Conservation (phyloP, 441 rosid species). For the Pelargonium hybrid region DNA sequence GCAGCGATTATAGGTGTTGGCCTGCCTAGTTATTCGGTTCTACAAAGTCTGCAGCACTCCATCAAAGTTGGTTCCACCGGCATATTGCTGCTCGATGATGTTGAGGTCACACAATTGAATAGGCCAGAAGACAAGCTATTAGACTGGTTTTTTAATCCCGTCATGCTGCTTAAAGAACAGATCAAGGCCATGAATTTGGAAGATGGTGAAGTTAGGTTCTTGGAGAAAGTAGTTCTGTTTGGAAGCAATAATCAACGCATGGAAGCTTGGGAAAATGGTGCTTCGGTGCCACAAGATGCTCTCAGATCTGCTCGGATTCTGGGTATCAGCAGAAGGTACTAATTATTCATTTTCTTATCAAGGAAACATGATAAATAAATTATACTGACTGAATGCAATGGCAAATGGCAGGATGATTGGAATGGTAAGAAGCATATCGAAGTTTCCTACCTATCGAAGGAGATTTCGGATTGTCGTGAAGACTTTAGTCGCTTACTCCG, state of each 20-base stretch:
- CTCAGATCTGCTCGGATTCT: slow-evolving; percentile 68
- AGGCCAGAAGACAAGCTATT: slow-evolving; percentile 60
- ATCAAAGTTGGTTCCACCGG: slow-evolving; percentile 53
- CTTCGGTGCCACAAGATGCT: no score
- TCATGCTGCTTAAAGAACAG: slow-evolving; percentile 68
- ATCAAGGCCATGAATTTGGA: slow-evolving; percentile 42
- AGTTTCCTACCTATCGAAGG: slow-evolving; percentile 65
- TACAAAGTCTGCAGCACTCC: slow-evolving; percentile 47
- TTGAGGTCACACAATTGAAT: slow-evolving; percentile 52
- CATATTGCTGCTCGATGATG: slow-evolving; percentile 42
- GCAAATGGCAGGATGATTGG: slow-evolving; percentile 49
- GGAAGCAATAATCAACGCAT: slow-evolving; percentile 38
- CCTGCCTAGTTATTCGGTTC: slow-evolving; percentile 48
- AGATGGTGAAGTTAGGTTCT: slow-evolving; percentile 47
- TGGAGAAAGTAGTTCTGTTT: slow-evolving; percentile 50
- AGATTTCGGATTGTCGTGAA: slow-evolving; percentile 53
- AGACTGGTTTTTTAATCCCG: slow-evolving; percentile 75
- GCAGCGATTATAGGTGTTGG: slow-evolving; percentile 42
- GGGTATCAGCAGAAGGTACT: slow-evolving; percentile 76
- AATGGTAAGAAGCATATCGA: slow-evolving; percentile 48
- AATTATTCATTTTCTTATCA: neutral
- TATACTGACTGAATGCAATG: no score
- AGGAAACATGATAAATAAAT: no score
- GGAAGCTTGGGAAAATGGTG: slow-evolving; percentile 45
- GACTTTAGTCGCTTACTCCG: slow-evolving; percentile 32